Base-by-base conservation (phyloP, 495 filamentous ascomycete genomes). In the Margaritispora aquatica region DNA sequence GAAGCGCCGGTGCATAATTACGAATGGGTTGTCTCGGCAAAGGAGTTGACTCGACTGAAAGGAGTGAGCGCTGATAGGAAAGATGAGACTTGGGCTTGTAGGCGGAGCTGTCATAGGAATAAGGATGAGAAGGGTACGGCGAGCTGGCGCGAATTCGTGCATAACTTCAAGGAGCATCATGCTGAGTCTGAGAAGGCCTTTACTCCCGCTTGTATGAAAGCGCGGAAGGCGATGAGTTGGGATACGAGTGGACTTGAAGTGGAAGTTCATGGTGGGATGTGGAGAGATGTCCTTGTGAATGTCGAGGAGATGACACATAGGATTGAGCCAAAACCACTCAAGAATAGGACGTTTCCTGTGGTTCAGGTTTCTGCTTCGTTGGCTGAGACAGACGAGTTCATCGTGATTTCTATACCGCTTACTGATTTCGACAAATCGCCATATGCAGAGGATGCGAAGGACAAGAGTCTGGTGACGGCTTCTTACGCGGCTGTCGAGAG, bases 151-250 rank as follows among this genome's bases (percentile, higher is more conserved):
- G 89, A 93, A 61, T 92, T 93, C 62, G 73, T 78, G 22, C 59
- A 61, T 0, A 81, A 78, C 31, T 71, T 92, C 63, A 77, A 82
- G 61, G 70, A 75, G 13, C 69, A 83, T 51, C 90, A 93, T 70
- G 80, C 80, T 4, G 71, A 80, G 70, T 77, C 88, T 60, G 90
- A 95, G 71, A 77, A 71, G 66, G 80, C 80, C 44, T 92, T 88
- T 68, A 94, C 88, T 29, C 87, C 88, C 15, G 79, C 77, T 54
- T 80, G 90, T 8, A 73, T 82, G n/a, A 75, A 74, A 20, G 77
- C 80, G 22, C 72, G 79, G 51, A 63, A 73, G 54, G 69, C 85
- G 21, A 62, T 82, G 64, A 66, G 70, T 13, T 89, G 85, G 86
- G 68, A 77, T 27, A 72, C 64, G 56, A 63, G 38, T 65, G 70